A percentile compares a stretch with the other conserved stretches of the same genome.
These are phyloP conservation scores for Fraxinus xanthoxyloides DNA, from an alignment of 305 asterid genomes.

Conservation along the genomic window DNA sequence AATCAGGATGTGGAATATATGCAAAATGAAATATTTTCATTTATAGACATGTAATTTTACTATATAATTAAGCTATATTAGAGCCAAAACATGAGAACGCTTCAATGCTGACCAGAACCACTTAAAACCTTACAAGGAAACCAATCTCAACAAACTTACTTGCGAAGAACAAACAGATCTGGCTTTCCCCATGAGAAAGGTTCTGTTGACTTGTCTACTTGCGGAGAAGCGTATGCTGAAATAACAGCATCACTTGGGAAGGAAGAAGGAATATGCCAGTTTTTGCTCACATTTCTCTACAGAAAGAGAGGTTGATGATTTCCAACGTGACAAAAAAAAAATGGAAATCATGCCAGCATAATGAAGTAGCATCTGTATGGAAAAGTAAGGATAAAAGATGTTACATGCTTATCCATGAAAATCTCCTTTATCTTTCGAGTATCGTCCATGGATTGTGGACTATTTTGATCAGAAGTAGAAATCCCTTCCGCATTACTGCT, in stretches of 20 bases:
- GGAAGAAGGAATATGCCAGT: conserved; percentile 86
- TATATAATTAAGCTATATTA: neutral
- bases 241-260: conserved; percentile 90
- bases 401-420: conserved; percentile 93
- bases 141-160: conserved; percentile 46
- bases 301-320: neutral
- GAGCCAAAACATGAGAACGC: neutral
- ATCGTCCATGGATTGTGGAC: conserved; percentile 35
- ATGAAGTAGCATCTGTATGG: neutral
- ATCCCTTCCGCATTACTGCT: conserved; percentile 33
- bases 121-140: neutral
- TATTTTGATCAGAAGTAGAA: conserved; percentile 25
- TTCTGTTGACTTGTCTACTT: conserved; percentile 87
- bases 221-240: conserved; percentile 81
- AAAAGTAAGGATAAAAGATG: conserved; percentile 5
- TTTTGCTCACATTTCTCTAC: conserved; percentile 98
- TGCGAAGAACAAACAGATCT: conserved; percentile 85
- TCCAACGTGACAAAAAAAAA: conserved; percentile 11
- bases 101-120: neutral
- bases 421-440: conserved; percentile 46
- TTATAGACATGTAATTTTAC: neutral
- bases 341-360: conserved; percentile 7
- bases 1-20: neutral
- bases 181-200: conserved; percentile 95
- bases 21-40: conserved; percentile 2